phyloP scores from a whole-genome alignment of 2,329 filamentous ascomycete genomes.

The Penicillium sp. region DNA sequence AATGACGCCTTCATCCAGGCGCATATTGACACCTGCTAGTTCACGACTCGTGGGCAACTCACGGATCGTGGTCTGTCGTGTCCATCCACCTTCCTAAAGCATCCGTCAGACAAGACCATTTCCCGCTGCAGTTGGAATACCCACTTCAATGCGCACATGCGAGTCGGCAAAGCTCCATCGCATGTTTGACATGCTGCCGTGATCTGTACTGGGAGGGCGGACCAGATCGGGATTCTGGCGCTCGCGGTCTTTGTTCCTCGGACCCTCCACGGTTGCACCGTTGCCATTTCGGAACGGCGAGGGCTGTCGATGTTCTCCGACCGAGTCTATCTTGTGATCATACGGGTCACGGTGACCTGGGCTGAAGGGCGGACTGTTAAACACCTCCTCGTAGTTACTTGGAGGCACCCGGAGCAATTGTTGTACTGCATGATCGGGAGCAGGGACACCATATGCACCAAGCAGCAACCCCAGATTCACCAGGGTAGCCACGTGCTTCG shows the following conservation, averaged over 20 bases:
- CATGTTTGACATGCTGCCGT: slow-evolving; percentile 66
- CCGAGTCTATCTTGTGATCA: slow-evolving; percentile 59
- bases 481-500: background rate
- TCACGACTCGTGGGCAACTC: slow-evolving; percentile 49
- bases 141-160: slow-evolving; percentile 60
- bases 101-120: background rate
- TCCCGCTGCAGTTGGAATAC: background rate
- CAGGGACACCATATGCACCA: slow-evolving; percentile 8
- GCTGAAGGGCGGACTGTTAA: slow-evolving; percentile 51
- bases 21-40: slow-evolving; percentile 73
- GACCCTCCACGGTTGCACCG: slow-evolving; percentile 64
- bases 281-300: slow-evolving; percentile 61
- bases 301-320: slow-evolving; percentile 59
- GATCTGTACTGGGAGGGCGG: slow-evolving; percentile 67
- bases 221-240: slow-evolving; percentile 67
- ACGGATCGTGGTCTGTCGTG: slow-evolving; percentile 57
- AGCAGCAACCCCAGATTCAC: slow-evolving; percentile 3
- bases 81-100: slow-evolving; percentile 67
- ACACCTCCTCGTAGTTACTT: slow-evolving; percentile 23
- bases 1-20: slow-evolving; percentile 66
- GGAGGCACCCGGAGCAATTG: slow-evolving; percentile 31
- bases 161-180: slow-evolving; percentile 67
- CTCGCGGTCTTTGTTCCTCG: slow-evolving; percentile 63
- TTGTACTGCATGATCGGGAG: slow-evolving; percentile 25
- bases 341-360: slow-evolving; percentile 58